phyloP scores from a whole-genome alignment of 2,329 filamentous ascomycete genomes.

The Penicillium griseofulvum region DNA sequence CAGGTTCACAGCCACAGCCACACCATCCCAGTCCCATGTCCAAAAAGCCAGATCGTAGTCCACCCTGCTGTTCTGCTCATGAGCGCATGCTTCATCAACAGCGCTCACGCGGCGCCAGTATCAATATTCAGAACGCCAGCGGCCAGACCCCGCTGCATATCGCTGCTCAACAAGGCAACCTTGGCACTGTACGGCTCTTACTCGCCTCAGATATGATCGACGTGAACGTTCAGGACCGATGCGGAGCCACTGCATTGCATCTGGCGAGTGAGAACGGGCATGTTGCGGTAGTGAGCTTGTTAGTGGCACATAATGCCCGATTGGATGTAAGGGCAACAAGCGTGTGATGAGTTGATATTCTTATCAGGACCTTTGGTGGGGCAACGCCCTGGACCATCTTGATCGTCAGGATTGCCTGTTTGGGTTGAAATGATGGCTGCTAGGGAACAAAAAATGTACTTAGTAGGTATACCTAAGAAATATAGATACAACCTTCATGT shows the following conservation, averaged over 20 bases:
- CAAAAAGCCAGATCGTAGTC: background rate
- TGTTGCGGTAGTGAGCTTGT: background rate
- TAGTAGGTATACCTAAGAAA: background rate
- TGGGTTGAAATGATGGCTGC: background rate
- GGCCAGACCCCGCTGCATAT: constrained; percentile 3
- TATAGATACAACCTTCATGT: background rate
- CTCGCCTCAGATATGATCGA: background rate
- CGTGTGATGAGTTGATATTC: background rate
- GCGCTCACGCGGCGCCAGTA: background rate
- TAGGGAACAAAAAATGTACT: background rate
- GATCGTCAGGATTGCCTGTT: background rate
- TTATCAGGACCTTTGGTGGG: background rate
- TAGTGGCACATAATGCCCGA: constrained; percentile 1
- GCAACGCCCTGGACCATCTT: background rate
- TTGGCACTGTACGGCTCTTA: constrained; percentile 1
- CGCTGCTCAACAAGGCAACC: background rate
- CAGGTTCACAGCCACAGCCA: background rate
- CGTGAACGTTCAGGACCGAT: constrained; percentile 1
- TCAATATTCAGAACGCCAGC: constrained; percentile 1
- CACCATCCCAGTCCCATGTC: background rate
- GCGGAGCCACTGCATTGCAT: constrained; percentile 1
- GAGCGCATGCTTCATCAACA: background rate
- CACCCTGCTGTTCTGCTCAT: constrained; percentile 1
- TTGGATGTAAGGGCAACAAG: constrained; percentile 1
- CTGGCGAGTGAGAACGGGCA: constrained; percentile 2